Percentiles rank a stretch among this genome's conserved stretches.
Evolutionary conservation across 2,329 filamentous ascomycete genomes (phyloP).

Genomic region (Chaetomiaceae sp.): DNA sequence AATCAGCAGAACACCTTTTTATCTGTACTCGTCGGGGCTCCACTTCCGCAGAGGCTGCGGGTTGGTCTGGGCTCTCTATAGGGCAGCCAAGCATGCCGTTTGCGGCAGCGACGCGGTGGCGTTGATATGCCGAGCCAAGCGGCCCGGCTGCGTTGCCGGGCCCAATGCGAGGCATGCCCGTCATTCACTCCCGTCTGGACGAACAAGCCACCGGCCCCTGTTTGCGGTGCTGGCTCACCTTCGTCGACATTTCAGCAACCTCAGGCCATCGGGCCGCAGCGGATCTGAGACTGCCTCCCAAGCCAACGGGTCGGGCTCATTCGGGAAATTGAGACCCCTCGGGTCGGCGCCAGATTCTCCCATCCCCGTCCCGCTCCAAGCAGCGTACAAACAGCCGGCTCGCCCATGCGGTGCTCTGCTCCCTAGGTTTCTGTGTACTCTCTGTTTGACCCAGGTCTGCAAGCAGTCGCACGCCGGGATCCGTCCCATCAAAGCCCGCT

Average conservation of each 20-base stretch:
- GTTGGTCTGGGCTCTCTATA: neutral
- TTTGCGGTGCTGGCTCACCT: neutral
- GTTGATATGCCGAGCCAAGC: conserved; percentile 5
- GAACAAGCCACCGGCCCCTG: too few relatives aligned
- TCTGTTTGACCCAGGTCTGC: conserved; percentile 26
- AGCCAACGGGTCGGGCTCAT: conserved; percentile 9
- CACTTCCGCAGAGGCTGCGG: neutral
- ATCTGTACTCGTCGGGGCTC: too few relatives aligned
- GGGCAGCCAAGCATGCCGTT: conserved; percentile 4
- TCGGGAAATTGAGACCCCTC: neutral
- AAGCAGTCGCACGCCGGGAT: conserved; percentile 15
- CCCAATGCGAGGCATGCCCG: conserved; percentile 7
- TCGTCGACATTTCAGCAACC: neutral
- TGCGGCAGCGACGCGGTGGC: conserved; percentile 13
- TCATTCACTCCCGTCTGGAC: conserved; percentile 4
- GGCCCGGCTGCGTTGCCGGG: conserved; percentile 6
- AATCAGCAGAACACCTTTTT: neutral
- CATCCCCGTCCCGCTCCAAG: conserved; percentile 1
- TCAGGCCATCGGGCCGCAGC: neutral
- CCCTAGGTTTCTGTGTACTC: conserved; percentile 16
- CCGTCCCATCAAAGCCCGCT: conserved; percentile 7
- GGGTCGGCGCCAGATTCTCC: conserved; percentile 7
- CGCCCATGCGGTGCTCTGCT: conserved; percentile 14
- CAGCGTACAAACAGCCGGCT: conserved; percentile 17
- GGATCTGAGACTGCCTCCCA: neutral